Conservation (phyloP, 257 asterid species). For the Parsonsia alboflavescens region DNA sequence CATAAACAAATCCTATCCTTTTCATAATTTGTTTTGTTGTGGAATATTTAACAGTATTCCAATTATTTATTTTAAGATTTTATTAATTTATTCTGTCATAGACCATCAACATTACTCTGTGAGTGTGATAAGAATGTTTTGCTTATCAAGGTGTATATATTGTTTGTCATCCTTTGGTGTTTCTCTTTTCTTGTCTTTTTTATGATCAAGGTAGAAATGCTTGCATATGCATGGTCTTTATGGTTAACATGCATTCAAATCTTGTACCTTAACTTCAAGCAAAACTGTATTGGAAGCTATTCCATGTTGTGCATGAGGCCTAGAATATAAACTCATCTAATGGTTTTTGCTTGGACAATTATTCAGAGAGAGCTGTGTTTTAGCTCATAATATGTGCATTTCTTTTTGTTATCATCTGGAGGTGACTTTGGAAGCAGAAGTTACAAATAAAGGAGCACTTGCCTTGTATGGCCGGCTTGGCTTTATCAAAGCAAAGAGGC, state of each 20-base stretch:
- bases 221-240: not conserved
- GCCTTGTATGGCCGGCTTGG: slow-evolving; percentile 92
- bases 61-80: not conserved
- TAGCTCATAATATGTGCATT: not conserved
- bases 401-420: slow-evolving; percentile 16
- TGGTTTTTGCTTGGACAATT: not conserved
- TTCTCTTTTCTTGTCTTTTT: not conserved
- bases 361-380: not conserved
- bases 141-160: not conserved
- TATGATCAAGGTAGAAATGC: not conserved
- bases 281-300: not conserved
- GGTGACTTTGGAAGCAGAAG: slow-evolving; percentile 98
- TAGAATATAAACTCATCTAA: not conserved
- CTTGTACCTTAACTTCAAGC: not conserved
- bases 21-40: not conserved
- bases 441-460: slow-evolving; percentile 88
- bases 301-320: not conserved
- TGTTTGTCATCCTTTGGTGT: not conserved
- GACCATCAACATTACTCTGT: not conserved
- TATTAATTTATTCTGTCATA: not conserved
- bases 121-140: not conserved
- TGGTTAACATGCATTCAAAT: not conserved
- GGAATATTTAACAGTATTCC: not conserved
- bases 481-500: slow-evolving; percentile 86
- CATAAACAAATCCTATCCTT: not conserved